A percentile compares a stretch with the other conserved stretches of the same genome.
Evolutionary conservation across 1,284 basidiomycete genomes (phyloP).

Genomic region (Fomitopsis schrenkii): DNA sequence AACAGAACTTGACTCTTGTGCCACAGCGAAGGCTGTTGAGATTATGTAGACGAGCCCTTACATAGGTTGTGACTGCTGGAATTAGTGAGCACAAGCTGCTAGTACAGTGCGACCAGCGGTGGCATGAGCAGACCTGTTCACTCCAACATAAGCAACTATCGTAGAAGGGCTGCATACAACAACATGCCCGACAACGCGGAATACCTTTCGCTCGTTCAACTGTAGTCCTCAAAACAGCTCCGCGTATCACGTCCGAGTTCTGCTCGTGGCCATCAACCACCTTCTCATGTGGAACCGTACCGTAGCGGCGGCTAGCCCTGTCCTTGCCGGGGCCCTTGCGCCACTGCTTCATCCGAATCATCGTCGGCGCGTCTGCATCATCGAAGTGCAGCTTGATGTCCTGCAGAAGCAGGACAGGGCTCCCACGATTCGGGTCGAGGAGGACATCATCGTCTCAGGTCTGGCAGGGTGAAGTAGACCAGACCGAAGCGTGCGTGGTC

Average conservation of each 20-base stretch:
- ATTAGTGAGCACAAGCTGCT: no score
- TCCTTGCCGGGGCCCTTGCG: no score
- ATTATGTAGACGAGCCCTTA: no score
- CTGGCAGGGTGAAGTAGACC: constrained; percentile 41
- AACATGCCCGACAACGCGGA: neutral
- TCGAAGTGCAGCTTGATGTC: constrained; percentile 28
- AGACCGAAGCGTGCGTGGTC: constrained; percentile 44
- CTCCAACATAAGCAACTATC: no score
- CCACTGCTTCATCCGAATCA: constrained; percentile 35
- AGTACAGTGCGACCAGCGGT: no score
- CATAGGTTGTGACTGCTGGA: no score
- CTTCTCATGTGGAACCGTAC: constrained; percentile 25
- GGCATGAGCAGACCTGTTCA: no score
- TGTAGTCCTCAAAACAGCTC: constrained; percentile 41
- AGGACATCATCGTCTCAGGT: constrained; percentile 22
- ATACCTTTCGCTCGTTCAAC: constrained; percentile 1
- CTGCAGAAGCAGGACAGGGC: constrained; percentile 33
- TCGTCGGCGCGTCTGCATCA: constrained; percentile 30
- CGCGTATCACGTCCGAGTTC: constrained; percentile 43
- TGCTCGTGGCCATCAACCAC: constrained; percentile 32
- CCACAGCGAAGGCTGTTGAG: no score
- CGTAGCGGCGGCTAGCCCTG: constrained; percentile 32
- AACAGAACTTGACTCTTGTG: no score
- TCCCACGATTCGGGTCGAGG: constrained; percentile 35
- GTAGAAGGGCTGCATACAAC: neutral